These are phyloP conservation scores for Solanum lycopersicoides DNA, from an alignment of 257 asterid species.

Conservation along the genomic window DNA sequence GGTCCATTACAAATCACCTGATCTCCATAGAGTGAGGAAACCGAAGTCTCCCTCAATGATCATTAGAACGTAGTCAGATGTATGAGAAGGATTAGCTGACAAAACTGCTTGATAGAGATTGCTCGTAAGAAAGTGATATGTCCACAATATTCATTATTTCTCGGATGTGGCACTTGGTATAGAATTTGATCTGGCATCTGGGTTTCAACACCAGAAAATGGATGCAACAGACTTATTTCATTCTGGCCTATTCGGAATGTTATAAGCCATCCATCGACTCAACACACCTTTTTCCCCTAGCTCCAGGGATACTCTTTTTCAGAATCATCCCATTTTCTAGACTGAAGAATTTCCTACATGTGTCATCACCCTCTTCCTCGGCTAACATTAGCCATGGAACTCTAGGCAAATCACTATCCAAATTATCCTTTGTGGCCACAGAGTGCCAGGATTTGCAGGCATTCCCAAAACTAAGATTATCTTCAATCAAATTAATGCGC, in stretches of 20 bases:
- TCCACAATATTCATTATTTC: neutral
- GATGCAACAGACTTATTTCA: neutral
- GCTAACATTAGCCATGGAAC: neutral
- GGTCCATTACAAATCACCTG: neutral
- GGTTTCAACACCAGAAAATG: neutral
- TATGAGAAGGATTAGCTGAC: neutral
- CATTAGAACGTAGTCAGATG: neutral
- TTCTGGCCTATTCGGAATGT: neutral
- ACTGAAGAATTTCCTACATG: neutral
- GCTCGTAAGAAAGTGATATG: too few relatives aligned
- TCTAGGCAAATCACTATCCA: too few relatives aligned
- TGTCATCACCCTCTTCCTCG: neutral
- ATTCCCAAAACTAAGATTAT: neutral
- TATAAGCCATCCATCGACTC: neutral
- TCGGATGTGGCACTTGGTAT: too few relatives aligned
- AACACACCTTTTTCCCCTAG: neutral
- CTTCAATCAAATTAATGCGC: neutral
- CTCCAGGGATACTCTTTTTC: neutral
- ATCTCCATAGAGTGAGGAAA: neutral
- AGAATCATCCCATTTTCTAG: neutral
- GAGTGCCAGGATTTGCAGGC: neutral
- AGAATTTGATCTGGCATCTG: neutral
- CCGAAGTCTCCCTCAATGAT: neutral
- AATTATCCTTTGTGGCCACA: neutral
- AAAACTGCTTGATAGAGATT: neutral